Evolutionary conservation across 805 yeast genomes (phyloP), one percentile per base, ranked within the genome.

Genomic region (Phaffomyces antillensis): DNA sequence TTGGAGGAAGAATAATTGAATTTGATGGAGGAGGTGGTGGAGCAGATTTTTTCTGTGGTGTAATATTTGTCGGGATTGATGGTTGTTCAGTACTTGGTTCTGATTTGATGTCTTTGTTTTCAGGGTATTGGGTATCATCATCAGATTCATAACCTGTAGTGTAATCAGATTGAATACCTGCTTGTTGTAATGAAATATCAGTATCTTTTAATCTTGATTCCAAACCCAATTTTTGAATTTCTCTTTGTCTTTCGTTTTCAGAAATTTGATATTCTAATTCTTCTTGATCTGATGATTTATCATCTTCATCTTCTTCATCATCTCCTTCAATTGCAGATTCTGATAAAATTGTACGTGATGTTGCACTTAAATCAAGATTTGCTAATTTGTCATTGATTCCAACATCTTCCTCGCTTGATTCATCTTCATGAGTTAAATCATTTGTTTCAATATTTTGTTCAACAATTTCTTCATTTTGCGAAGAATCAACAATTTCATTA

Each of bases 131-230:
- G 0, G 69, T 65, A 45, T 75, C 81, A 40, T 77, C 85, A 56
- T 83, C 89, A 0, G 87, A 87, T 45, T 83, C 87, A 54, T 81
- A 81, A 0, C 88, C 88, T 1, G 86, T 75, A 10, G 67, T 67
- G 45, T 67, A 67, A 24, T 56, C 59, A 17, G 59, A 60, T 12
- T 56, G 52, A 36, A 28, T 28, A 28, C 51, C 55, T 32, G 53
- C 53, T 25, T 41, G 49, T 41, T 30, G n/a, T 5, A 25, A 11
- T 31, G 30, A n/a, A 26, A 24, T 16, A 3, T 44, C 44, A 18
- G 23, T 7, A n/a, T 37, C 39, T 25, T 28, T 44, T 17, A 28
- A 16, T 23, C 32, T 18, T 7, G 36, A 30, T 4, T 39, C 46
- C 15, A 44, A 15, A 18, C 33, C 37, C 33, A 44, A 17, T 16